Conservation (phyloP, 176 grass and related monocot genomes). For the Calamus simplicifolius region DNA sequence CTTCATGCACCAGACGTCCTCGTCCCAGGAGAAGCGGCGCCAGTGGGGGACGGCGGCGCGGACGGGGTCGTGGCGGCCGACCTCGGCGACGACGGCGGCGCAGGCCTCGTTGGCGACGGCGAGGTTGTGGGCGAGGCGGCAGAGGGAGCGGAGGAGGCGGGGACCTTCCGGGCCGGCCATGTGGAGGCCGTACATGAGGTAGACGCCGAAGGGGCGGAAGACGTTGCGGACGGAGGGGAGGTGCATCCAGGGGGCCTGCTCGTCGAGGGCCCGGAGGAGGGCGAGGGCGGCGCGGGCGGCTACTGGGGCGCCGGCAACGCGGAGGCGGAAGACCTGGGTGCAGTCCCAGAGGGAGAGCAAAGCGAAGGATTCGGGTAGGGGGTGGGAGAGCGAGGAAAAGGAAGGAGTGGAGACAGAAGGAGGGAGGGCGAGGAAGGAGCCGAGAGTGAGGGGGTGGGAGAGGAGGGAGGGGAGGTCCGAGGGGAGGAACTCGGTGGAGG, state of each 20-base stretch:
- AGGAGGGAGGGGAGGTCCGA: conserved; percentile 56
- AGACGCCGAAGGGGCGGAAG: conserved; percentile 59
- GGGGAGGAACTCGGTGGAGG: conserved; percentile 52
- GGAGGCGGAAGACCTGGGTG: conserved; percentile 35
- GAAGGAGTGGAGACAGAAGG: neutral
- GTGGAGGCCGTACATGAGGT: conserved; percentile 57
- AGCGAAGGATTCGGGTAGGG: conserved; percentile 33
- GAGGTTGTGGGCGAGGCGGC: conserved; percentile 49
- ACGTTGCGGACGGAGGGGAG: conserved; percentile 61
- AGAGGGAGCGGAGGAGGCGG: conserved; percentile 41
- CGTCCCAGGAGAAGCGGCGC: conserved; percentile 64
- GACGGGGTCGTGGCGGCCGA: conserved; percentile 32
- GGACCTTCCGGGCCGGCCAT: conserved; percentile 43
- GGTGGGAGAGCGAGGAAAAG: neutral
- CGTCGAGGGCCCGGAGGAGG: conserved; percentile 39
- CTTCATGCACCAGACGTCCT: conserved; percentile 82
- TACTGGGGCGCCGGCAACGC: conserved; percentile 25
- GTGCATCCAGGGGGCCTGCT: conserved; percentile 38
- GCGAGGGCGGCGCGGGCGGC: conserved; percentile 25
- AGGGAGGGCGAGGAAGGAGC: conserved; percentile 51
- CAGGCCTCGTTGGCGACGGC: conserved; percentile 37
- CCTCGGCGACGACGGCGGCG: conserved; percentile 28
- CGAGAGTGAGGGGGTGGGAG: conserved; percentile 54
- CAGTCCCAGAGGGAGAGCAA: conserved; percentile 63
- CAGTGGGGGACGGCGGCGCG: conserved; percentile 39